Evolutionary conservation across 768 basidiomycete species (phyloP).

Genomic region (Kwoniella newhampshirensis): DNA sequence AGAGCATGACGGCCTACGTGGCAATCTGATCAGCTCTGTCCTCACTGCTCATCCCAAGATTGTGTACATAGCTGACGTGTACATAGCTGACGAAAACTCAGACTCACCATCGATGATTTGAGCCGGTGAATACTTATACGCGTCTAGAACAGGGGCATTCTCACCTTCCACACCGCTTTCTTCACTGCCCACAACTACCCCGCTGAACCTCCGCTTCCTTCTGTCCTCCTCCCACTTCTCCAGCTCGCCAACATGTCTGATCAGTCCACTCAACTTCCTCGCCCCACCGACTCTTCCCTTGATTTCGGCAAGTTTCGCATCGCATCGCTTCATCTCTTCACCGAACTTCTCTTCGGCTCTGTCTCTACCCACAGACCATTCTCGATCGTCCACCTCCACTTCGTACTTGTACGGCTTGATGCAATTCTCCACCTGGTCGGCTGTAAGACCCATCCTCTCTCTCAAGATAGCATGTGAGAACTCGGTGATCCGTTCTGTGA

Average conservation of each 20-base stretch:
- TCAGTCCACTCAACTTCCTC: constrained; percentile 71
- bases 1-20: constrained; percentile 82
- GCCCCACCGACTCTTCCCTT: constrained; percentile 83
- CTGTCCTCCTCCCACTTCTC: constrained; percentile 64
- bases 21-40: constrained; percentile 4
- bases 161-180: constrained; percentile 57
- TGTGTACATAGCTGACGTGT: too few species aligned
- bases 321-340: constrained; percentile 79
- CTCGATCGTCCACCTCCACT: constrained; percentile 85
- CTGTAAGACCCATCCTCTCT: constrained; percentile 89
- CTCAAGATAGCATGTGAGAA: constrained; percentile 91
- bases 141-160: constrained; percentile 62
- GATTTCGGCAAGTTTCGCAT: constrained; percentile 81
- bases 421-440: constrained; percentile 98
- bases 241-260: constrained; percentile 74
- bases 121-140: constrained; percentile 86
- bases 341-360: constrained; percentile 76
- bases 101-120: constrained; percentile 85
- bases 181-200: constrained; percentile 3
- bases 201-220: constrained; percentile 28
- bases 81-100: background rate
- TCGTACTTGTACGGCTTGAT: constrained; percentile 99
- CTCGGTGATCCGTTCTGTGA: constrained; percentile 83
- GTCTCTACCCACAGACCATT: constrained; percentile 84
- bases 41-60: too few species aligned